Evolutionary conservation across 2,329 filamentous ascomycete species (phyloP), one percentile per base, ranked within the genome.

Genomic region (Trichoderma sp.): DNA sequence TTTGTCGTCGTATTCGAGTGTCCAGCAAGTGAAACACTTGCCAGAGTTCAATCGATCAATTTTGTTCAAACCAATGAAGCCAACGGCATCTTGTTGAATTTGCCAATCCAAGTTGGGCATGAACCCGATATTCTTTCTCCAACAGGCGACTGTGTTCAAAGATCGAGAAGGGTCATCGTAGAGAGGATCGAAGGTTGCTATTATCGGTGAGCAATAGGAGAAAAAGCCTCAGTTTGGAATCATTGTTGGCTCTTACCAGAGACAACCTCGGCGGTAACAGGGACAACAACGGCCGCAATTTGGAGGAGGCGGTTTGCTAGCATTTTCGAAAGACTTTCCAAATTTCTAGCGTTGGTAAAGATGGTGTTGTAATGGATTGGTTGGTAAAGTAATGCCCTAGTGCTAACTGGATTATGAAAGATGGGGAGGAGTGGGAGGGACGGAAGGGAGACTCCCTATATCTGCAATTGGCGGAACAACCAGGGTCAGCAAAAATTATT

Each of bases 31-130:
- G 34, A 62, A 26, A 12, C 66, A 68, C 6, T 20, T 30, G 7
- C 12, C 39, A 12, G 36, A n/a, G 9, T 43, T 53, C 5, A 30
- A 4, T 1, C 57, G 12, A 28, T 28, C 26, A 13, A 68, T 36
- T 1, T 1, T 20, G 12, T 34, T 6, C 3, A 62, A 26, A 13
- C 66, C 66, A 36, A 68, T 68, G 17, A 68, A 68, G 6, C 17
- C 66, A 43, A 61, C 20, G 17, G 66, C 66, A 20, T 68, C 55
- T 50, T 62, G 59, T 34, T 68, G 66, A 36, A 68, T 15, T 8
- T 50, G 50, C 66, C 66, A 68, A 17, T 68, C 57, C 28, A 68
- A 36, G 13, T 68, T 61, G 12, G 66, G 66, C 55, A 36, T 62
- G 28, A 68, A 68, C 3, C 66, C 66, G 11, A 13, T n/a, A 9